Percentiles rank a stretch among this genome's conserved stretches.
phyloP scores from a whole-genome alignment of 225 moss, liverwort and hornwort species.

The Rhytidiadelphus loreus region DNA sequence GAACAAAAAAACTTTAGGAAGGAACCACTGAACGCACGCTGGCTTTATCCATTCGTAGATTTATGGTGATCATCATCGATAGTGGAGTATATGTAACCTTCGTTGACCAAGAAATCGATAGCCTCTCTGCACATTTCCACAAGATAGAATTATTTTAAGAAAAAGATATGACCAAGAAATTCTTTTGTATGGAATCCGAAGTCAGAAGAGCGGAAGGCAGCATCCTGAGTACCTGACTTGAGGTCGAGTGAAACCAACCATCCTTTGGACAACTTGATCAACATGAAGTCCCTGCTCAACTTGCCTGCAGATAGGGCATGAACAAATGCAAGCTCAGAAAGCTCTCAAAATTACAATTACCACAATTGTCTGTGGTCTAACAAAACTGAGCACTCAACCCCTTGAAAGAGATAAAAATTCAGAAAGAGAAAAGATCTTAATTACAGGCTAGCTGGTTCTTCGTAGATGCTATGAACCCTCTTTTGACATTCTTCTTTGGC shows the following conservation, averaged over 20 bases:
- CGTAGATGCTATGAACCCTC: constrained; percentile 74
- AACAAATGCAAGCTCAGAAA: not conserved
- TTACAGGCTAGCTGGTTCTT: constrained; percentile 85
- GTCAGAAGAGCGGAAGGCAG: not conserved
- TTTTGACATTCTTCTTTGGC: constrained; percentile 66
- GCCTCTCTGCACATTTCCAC: constrained; percentile 57
- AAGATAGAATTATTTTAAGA: not conserved
- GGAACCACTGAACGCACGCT: not conserved
- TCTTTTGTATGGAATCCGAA: not conserved
- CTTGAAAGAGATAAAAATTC: not conserved
- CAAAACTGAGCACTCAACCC: not conserved
- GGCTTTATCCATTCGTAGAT: constrained; percentile 46
- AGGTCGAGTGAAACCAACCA: constrained; percentile 56
- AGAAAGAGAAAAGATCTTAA: not conserved
- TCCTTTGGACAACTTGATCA: constrained; percentile 55
- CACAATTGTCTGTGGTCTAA: not conserved
- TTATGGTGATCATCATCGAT: constrained; percentile 94
- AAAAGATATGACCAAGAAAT: not conserved
- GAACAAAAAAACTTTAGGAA: not conserved
- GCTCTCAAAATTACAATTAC: not conserved
- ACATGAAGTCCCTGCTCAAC: constrained; percentile 74
- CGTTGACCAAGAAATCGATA: constrained; percentile 78
- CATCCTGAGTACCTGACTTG: constrained; percentile 60
- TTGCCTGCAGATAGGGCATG: constrained; percentile 35
- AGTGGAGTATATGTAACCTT: constrained; percentile 89